A percentile compares a stretch with the other conserved stretches of the same genome.
phyloP scores from a whole-genome alignment of 2,329 filamentous ascomycete species.

The Fusarium nanum region DNA sequence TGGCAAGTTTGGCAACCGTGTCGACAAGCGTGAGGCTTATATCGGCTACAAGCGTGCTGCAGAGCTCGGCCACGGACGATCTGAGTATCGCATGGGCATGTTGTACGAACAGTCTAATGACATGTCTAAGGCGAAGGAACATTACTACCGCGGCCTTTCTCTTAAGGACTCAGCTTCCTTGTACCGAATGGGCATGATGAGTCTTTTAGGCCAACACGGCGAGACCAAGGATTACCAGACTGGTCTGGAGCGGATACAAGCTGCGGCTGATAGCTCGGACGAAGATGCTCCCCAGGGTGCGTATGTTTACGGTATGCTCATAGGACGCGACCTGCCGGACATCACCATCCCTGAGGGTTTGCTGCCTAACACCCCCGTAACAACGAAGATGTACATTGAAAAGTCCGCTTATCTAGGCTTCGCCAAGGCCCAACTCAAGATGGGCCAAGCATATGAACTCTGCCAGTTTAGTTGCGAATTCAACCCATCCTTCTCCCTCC shows the following conservation, averaged over 20 bases:
- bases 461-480: constrained; percentile 96
- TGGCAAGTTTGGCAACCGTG: constrained; percentile 89
- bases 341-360: constrained; percentile 79
- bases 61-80: constrained; percentile 85
- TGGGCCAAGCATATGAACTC: constrained; percentile 95
- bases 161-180: constrained; percentile 87
- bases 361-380: constrained; percentile 76
- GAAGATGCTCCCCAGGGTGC: constrained; percentile 97
- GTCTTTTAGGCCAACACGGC: constrained; percentile 90
- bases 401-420: constrained; percentile 97
- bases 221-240: constrained; percentile 82
- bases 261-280: constrained; percentile 87
- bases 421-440: constrained; percentile 95
- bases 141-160: constrained; percentile 86
- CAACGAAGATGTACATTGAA: constrained; percentile 88
- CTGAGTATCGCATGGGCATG: constrained; percentile 98
- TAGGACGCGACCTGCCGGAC: constrained; percentile 90
- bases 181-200: constrained; percentile 96
- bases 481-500: constrained; percentile 88
- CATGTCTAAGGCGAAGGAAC: constrained; percentile 86
- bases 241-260: constrained; percentile 84
- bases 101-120: constrained; percentile 97
- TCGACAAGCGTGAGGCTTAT: constrained; percentile 96
- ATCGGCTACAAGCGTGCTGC: constrained; percentile 86
- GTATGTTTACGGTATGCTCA: constrained; percentile 94